phyloP scores from a whole-genome alignment of 495 filamentous ascomycete species.

The Cercophora sp. region DNA sequence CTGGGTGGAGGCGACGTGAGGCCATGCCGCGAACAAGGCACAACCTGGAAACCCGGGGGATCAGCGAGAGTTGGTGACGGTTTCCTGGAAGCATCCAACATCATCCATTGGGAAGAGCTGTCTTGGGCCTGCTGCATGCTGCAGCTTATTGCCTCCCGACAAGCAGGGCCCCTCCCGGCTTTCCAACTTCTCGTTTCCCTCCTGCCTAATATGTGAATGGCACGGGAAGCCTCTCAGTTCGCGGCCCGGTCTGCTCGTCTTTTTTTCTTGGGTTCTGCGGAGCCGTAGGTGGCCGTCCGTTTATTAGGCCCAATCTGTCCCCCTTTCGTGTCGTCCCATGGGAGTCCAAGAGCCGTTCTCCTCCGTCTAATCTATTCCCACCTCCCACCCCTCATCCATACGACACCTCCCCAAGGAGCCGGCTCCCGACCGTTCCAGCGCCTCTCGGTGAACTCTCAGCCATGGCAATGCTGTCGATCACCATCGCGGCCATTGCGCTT shows the following conservation, averaged over 20 bases:
- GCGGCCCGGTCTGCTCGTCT: neutral
- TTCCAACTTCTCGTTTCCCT: neutral
- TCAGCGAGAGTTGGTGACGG: neutral
- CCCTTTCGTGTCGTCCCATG: neutral
- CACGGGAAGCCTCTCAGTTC: slow-evolving; percentile 14
- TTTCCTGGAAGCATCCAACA: slow-evolving; percentile 6
- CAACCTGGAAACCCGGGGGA: slow-evolving; percentile 10
- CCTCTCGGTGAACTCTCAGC: neutral
- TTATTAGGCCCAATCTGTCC: slow-evolving; percentile 1
- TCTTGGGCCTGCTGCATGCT: slow-evolving; percentile 6
- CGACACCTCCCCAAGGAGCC: neutral
- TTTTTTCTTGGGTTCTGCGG: neutral
- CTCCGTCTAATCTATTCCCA: neutral
- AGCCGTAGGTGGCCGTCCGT: neutral
- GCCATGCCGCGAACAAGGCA: slow-evolving; percentile 12
- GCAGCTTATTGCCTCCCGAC: neutral
- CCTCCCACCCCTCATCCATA: slow-evolving; percentile 1
- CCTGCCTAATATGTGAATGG: slow-evolving; percentile 13
- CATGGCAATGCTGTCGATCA: slow-evolving; percentile 19
- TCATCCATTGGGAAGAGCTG: no score
- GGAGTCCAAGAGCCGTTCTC: neutral
- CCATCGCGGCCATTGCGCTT: slow-evolving; percentile 17
- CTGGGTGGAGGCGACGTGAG: no score
- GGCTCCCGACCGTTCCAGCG: neutral
- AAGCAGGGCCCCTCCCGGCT: neutral